Conservation (phyloP, 805 yeast genomes). For the Saccharomyces cerevisiae region DNA sequence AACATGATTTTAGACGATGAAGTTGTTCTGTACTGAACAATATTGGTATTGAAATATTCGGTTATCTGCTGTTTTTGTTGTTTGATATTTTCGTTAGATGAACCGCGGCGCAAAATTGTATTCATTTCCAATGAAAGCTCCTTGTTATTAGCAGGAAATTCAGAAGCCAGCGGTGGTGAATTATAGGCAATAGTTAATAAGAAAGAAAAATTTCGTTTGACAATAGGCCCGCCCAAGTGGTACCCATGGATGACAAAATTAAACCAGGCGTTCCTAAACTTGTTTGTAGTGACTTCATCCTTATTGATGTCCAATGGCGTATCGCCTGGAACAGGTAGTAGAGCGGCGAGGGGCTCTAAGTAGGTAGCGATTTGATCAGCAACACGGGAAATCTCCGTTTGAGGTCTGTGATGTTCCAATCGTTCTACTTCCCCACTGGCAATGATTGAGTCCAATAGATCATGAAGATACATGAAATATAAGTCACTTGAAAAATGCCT, state of each 20-base stretch:
- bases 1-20: conserved; percentile 80
- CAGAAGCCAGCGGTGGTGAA: conserved; percentile 84
- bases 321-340: conserved; percentile 53
- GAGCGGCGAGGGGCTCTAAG: conserved; percentile 64
- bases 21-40: conserved; percentile 44
- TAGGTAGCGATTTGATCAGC: conserved; percentile 60
- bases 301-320: conserved; percentile 32
- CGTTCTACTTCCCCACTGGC: conserved; percentile 72
- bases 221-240: conserved; percentile 48
- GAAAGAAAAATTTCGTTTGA: conserved; percentile 38
- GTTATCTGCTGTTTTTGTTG: conserved; percentile 57
- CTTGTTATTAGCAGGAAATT: conserved; percentile 67
- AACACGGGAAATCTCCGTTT: conserved; percentile 57
- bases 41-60: conserved; percentile 32
- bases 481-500: conserved; percentile 32
- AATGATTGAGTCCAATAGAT: conserved; percentile 57
- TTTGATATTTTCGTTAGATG: conserved; percentile 72
- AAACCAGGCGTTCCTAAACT: conserved; percentile 88
- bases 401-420: conserved; percentile 73
- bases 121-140: conserved; percentile 91
- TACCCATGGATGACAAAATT: conserved; percentile 89
- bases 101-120: conserved; percentile 80
- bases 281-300: conserved; percentile 42
- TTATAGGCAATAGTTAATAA: conserved; percentile 70
- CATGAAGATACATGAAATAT: conserved; percentile 51